phyloP scores from a whole-genome alignment of 306 rosid genomes.

The Carpinus fangiana region DNA sequence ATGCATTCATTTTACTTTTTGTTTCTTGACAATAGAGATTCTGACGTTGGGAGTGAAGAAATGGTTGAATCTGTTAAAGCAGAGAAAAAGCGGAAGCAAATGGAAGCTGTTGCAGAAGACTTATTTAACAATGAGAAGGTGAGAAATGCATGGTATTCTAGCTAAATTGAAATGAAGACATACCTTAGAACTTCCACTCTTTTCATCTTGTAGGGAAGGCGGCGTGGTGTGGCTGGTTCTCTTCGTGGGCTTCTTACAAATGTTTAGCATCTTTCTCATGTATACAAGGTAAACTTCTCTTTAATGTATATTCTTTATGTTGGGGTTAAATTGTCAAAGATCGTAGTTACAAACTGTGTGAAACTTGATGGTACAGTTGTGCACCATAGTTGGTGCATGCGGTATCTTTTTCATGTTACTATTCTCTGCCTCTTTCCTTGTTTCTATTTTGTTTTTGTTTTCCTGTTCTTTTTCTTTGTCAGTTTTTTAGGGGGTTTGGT shows the following conservation, averaged over 20 bases:
- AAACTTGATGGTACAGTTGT: not conserved
- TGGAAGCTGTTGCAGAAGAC: constrained; percentile 85
- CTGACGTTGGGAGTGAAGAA: constrained; percentile 63
- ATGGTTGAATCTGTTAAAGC: constrained; percentile 50
- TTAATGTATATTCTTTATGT: not conserved
- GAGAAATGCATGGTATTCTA: constrained; percentile 7
- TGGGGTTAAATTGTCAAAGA: not conserved
- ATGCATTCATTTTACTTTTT: constrained; percentile 14
- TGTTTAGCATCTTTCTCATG: not conserved
- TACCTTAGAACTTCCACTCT: constrained; percentile 23
- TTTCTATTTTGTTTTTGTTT: too few species aligned
- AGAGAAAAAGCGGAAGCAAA: constrained; percentile 75
- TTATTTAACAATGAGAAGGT: constrained; percentile 74
- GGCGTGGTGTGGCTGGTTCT: constrained; percentile 62
- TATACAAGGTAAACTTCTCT: constrained; percentile 32
- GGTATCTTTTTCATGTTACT: too few species aligned
- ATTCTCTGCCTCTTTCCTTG: too few species aligned
- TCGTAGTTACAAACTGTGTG: not conserved
- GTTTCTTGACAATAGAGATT: constrained; percentile 50
- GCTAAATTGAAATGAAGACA: constrained; percentile 7
- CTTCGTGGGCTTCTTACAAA: constrained; percentile 52
- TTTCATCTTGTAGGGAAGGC: constrained; percentile 44
- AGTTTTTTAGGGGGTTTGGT: not conserved
- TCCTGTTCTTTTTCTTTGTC: not conserved
- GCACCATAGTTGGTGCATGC: too few species aligned